A percentile compares a stretch with the other conserved stretches of the same genome.
Conservation (phyloP, 1,139 yeast species). For the Suhomyces coccinellae region DNA sequence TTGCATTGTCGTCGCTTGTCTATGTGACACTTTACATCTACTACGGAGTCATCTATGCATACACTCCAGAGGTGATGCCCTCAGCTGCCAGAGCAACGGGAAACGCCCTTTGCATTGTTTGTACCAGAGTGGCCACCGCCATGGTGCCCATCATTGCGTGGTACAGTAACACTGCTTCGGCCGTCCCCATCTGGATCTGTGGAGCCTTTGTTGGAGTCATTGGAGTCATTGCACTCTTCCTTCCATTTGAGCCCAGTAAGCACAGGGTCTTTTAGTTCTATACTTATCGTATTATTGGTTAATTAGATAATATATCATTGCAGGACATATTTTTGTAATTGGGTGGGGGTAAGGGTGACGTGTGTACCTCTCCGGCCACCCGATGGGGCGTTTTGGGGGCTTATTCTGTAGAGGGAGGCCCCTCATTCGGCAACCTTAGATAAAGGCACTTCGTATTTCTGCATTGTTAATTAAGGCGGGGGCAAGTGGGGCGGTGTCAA, state of each 20-base stretch:
- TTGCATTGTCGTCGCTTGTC: slow-evolving; percentile 53
- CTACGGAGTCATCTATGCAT: slow-evolving; percentile 57
- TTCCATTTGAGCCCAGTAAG: slow-evolving; percentile 50
- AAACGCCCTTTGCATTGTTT: slow-evolving; percentile 50
- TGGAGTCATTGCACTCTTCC: slow-evolving; percentile 40
- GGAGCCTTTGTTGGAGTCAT: slow-evolving; percentile 52
- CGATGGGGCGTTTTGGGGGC: too few species aligned
- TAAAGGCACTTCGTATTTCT: too few species aligned
- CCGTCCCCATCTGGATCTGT: slow-evolving; percentile 59
- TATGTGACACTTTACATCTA: slow-evolving; percentile 53
- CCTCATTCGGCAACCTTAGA: too few species aligned
- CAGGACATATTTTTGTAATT: too few species aligned
- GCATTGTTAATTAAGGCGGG: too few species aligned
- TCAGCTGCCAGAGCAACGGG: slow-evolving; percentile 58
- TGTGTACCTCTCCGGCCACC: too few species aligned
- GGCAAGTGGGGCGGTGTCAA: too few species aligned
- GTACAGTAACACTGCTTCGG: slow-evolving; percentile 42
- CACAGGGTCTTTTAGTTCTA: slow-evolving; percentile 19
- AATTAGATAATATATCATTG: neutral
- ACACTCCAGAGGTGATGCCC: slow-evolving; percentile 61
- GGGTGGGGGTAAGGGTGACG: too few species aligned
- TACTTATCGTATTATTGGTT: neutral
- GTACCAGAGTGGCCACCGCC: slow-evolving; percentile 48
- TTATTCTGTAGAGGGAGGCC: too few species aligned
- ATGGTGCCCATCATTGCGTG: slow-evolving; percentile 55